Evolutionary conservation across 1,139 yeast species (phyloP).

Genomic region (Kurtzmaniella natalensis): DNA sequence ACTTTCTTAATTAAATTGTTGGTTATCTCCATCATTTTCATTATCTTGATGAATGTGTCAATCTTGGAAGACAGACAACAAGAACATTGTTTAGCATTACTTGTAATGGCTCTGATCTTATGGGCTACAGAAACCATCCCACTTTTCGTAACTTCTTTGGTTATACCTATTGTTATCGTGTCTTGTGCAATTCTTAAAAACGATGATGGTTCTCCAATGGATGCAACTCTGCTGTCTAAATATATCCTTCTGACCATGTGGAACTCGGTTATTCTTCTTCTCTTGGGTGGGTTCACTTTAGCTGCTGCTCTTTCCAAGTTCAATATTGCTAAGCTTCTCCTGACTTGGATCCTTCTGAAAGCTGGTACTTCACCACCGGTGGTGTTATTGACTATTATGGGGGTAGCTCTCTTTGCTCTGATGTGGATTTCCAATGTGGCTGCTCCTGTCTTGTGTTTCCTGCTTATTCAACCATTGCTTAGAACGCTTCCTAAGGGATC

Average conservation of each 20-base stretch:
- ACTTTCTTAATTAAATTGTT: constrained; percentile 46
- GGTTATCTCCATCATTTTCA: constrained; percentile 41
- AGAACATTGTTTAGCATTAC: constrained; percentile 62
- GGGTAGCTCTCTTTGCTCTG: constrained; percentile 62
- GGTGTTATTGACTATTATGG: constrained; percentile 61
- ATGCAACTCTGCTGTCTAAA: constrained; percentile 50
- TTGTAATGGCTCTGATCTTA: constrained; percentile 62
- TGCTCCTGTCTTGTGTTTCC: constrained; percentile 70
- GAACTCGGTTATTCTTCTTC: constrained; percentile 67
- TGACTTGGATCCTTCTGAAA: constrained; percentile 58
- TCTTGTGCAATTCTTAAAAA: constrained; percentile 54
- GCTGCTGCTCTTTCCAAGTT: constrained; percentile 72
- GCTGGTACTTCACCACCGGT: constrained; percentile 68
- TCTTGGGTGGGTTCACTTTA: constrained; percentile 68
- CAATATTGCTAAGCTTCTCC: constrained; percentile 62
- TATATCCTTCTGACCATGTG: constrained; percentile 61
- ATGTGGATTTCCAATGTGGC: constrained; percentile 84
- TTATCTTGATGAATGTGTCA: constrained; percentile 45
- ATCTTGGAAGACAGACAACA: constrained; percentile 60
- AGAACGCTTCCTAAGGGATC: constrained; percentile 60
- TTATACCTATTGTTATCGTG: constrained; percentile 58
- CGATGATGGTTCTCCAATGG: constrained; percentile 51
- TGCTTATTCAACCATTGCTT: constrained; percentile 60
- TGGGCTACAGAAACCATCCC: constrained; percentile 79
- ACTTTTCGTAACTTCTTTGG: constrained; percentile 59